Percentiles rank a stretch among this genome's conserved stretches.
Conservation (phyloP, 2,329 filamentous ascomycete genomes). For the Pseudogymnoascus sp. region DNA sequence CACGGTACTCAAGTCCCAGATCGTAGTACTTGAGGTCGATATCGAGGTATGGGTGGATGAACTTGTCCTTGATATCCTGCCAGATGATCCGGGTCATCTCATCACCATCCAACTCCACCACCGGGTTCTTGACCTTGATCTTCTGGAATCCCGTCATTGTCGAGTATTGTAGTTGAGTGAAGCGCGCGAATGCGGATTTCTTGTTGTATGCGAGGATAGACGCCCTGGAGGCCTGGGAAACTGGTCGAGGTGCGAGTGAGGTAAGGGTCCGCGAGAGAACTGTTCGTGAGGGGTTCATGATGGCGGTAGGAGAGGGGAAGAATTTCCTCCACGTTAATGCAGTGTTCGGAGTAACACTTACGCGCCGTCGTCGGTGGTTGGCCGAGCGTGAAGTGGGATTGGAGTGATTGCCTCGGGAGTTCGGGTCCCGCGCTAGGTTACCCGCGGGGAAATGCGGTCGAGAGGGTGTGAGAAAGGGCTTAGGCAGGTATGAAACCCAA, state of each 20-base stretch:
- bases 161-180: conserved; percentile 29
- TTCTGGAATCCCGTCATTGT: conserved; percentile 58
- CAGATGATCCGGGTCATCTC: conserved; percentile 99
- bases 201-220: conserved; percentile 1
- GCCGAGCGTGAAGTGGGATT: neutral
- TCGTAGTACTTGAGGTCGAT: conserved; percentile 99
- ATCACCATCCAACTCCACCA: conserved; percentile 92
- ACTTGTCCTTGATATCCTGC: conserved; percentile 98
- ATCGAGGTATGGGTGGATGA: conserved; percentile 92
- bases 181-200: conserved; percentile 6
- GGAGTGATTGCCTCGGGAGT: conserved; percentile 3
- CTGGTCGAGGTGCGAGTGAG: neutral
- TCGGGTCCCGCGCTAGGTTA: neutral
- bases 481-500: neutral
- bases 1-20: conserved; percentile 85
- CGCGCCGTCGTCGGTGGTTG: conserved; percentile 1
- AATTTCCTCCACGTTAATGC: conserved; percentile 6
- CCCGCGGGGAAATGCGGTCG: conserved; percentile 4
- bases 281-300: conserved; percentile 15
- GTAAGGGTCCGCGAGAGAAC: conserved; percentile 12
- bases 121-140: conserved; percentile 99
- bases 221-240: conserved; percentile 11
- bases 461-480: neutral
- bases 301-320: conserved; percentile 8
- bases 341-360: conserved; percentile 1